phyloP scores from a whole-genome alignment of 2,329 filamentous ascomycete genomes.

The Leptosphaerulina australis region DNA sequence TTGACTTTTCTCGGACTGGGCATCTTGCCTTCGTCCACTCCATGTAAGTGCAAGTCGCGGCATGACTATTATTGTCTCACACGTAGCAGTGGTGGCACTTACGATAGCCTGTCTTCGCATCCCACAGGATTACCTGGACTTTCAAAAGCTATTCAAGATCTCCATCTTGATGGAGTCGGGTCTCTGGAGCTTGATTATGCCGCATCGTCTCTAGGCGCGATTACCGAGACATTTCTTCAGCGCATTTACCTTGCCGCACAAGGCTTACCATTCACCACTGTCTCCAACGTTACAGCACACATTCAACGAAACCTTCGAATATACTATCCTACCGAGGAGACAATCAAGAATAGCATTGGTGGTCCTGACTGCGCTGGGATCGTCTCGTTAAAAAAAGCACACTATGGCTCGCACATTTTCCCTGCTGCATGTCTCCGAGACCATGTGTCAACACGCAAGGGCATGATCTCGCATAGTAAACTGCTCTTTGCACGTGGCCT shows the following conservation, averaged over 20 bases:
- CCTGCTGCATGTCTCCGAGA: conserved; percentile 75
- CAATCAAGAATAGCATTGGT: conserved; percentile 66
- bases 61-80: not conserved
- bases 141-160: conserved; percentile 63
- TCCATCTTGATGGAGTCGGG: conserved; percentile 42
- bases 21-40: conserved; percentile 82
- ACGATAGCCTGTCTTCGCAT: conserved; percentile 46
- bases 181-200: conserved; percentile 74
- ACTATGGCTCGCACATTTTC: conserved; percentile 73
- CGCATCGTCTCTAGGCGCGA: conserved; percentile 78
- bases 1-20: conserved; percentile 78
- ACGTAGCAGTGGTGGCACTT: conserved; percentile 39
- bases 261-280: conserved; percentile 44
- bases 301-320: conserved; percentile 34
- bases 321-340: conserved; percentile 41
- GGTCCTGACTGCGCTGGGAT: conserved; percentile 72
- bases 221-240: conserved; percentile 71
- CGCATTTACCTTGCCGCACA: conserved; percentile 63
- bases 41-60: conserved; percentile 63
- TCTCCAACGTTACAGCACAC: not conserved
- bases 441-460: conserved; percentile 71
- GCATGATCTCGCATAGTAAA: conserved; percentile 89
- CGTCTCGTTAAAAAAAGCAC: conserved; percentile 76
- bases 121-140: conserved; percentile 77
- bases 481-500: conserved; percentile 53